These are phyloP conservation scores for Bipolaris zeicola DNA, from an alignment of 2,329 filamentous ascomycete genomes.

Conservation along the genomic window DNA sequence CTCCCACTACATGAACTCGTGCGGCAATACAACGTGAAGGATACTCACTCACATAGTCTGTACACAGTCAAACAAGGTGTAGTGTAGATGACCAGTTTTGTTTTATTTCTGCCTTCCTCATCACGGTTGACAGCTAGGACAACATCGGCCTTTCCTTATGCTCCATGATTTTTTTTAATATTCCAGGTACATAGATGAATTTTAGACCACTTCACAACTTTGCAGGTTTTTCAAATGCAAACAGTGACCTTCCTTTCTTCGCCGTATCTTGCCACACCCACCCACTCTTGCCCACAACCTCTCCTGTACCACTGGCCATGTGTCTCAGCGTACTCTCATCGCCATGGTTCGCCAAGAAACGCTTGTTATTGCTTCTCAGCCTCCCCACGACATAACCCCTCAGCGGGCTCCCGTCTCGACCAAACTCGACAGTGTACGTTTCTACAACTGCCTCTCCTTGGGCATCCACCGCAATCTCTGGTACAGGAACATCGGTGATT, in stretches of 20 bases:
- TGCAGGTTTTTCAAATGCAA: slow-evolving; percentile 33
- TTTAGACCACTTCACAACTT: slow-evolving; percentile 15
- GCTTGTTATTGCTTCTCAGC: slow-evolving; percentile 52
- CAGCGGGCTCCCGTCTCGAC: slow-evolving; percentile 56
- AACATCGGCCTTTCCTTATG: too few relatives aligned
- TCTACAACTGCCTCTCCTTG: slow-evolving; percentile 61
- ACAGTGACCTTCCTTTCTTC: slow-evolving; percentile 36
- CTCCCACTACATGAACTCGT: too few relatives aligned
- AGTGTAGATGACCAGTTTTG: too few relatives aligned
- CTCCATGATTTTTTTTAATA: background rate
- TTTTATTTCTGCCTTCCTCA: too few relatives aligned
- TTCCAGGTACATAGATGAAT: background rate
- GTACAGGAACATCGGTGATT: slow-evolving; percentile 50
- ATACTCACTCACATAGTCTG: too few relatives aligned
- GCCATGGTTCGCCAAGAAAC: slow-evolving; percentile 64
- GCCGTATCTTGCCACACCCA: slow-evolving; percentile 49
- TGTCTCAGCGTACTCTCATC: slow-evolving; percentile 56
- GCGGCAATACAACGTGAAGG: too few relatives aligned
- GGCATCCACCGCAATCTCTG: slow-evolving; percentile 47
- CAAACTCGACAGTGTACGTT: slow-evolving; percentile 67
- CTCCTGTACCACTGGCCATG: slow-evolving; percentile 51
- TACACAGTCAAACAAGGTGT: too few relatives aligned
- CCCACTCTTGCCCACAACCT: slow-evolving; percentile 58
- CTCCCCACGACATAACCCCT: slow-evolving; percentile 60
- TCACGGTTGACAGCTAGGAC: too few relatives aligned